Base-by-base conservation (phyloP, 1,284 basidiomycete species). In the Pseudozyma sp. region DNA sequence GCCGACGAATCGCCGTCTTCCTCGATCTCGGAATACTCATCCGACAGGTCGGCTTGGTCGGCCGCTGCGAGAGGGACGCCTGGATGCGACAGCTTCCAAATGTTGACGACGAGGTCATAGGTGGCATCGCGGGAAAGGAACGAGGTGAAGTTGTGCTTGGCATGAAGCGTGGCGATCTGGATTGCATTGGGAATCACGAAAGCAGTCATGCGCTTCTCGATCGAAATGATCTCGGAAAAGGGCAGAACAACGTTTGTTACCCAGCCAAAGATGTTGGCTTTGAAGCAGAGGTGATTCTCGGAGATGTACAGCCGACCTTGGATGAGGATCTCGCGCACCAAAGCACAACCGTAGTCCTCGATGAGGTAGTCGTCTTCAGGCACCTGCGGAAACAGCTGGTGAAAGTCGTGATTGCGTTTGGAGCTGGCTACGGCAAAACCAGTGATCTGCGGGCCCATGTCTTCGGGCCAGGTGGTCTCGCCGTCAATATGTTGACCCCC, bases 211-310 rank as follows among this genome's bases (percentile, higher is more conserved):
- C 92, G 93, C 88, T 98, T 98, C 84, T 99, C 96, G 47, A 99
- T 90, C 13, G 90, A 87, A 37, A 89, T 91, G 61, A 99, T 92
- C 77, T 98, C 94, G 80, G 91, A 90, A 75, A 98, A 97, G 4
- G 96, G 92, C 63, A 99, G 90, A 43, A 91, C 91, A 68, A 97
- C 88, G 82, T 97, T 92, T 17, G 95, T 98, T 61, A 97, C 92
- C 96, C 96, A 99, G 47, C 96, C 96, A 85, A 99, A 97, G 56
- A 99, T 97, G 84, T 97, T 99, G 24, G 97, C 95, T 81, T 99
- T 93, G 87, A 99, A 99, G 86, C 94, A 97, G 16, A 98, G 89
- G 83, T 98, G 95, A 85, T 98, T 96, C 86, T 99, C 97, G 1
- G 95, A 98, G 29, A 99, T 93, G 85, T 99, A 99, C 54, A 99